Conservation (phyloP, 2,329 filamentous ascomycete genomes). For the Sporothrix phasma region DNA sequence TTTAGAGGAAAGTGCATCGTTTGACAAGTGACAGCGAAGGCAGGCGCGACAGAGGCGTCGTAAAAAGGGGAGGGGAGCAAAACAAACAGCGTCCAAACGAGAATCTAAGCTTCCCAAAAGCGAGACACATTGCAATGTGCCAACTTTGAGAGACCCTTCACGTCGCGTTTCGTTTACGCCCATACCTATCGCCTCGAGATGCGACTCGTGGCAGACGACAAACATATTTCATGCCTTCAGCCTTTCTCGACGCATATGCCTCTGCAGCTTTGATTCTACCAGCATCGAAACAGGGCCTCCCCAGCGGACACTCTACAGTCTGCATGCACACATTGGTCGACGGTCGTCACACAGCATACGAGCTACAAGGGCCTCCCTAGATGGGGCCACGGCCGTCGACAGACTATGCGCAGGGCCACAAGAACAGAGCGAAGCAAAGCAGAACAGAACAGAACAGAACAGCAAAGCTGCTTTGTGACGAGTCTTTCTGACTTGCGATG, state of each 20-base stretch:
- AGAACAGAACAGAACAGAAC: background rate
- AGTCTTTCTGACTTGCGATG: too few relatives aligned
- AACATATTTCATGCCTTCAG: slow-evolving; percentile 1
- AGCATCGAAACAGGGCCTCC: background rate
- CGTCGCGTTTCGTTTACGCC: too few relatives aligned
- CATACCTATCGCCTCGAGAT: background rate
- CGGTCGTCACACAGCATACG: background rate
- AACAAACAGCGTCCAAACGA: background rate
- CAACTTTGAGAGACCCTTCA: background rate
- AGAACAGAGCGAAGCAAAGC: background rate
- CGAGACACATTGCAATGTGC: background rate
- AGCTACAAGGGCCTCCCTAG: background rate
- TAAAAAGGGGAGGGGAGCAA: background rate
- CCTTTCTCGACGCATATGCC: background rate
- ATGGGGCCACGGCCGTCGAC: background rate
- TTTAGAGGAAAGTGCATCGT: background rate
- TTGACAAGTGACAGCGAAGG: background rate
- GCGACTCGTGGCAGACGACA: background rate
- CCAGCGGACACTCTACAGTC: background rate
- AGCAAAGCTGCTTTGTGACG: background rate
- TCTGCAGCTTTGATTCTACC: background rate
- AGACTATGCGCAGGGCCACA: background rate
- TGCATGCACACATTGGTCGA: background rate
- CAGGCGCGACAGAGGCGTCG: background rate
- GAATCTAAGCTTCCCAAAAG: background rate